A percentile compares a stretch with the other conserved stretches of the same genome.
These are phyloP conservation scores for Dissophora ornata DNA, from an alignment of 192 early-diverging fungal species.

Conservation along the genomic window DNA sequence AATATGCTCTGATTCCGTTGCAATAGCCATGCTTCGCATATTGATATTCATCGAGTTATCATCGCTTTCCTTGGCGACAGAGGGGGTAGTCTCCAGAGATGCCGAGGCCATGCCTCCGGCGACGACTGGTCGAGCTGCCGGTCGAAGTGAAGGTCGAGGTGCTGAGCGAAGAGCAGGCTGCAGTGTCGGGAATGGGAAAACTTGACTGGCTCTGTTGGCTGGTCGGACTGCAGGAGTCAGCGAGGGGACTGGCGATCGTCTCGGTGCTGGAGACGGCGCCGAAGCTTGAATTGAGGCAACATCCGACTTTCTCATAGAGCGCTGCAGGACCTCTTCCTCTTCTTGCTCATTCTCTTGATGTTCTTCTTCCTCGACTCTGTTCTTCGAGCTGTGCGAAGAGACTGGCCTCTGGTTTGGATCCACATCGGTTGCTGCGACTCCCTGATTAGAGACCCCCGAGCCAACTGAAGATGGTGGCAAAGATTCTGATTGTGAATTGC, in stretches of 20 bases:
- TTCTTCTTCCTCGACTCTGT: not conserved
- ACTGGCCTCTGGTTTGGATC: too few species aligned
- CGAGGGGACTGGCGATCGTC: not conserved
- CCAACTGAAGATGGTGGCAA: not conserved
- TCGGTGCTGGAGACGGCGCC: constrained; percentile 12
- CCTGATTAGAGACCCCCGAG: too few species aligned
- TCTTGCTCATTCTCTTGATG: constrained; percentile 31
- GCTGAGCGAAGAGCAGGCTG: constrained; percentile 20
- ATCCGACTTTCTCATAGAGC: constrained; percentile 24
- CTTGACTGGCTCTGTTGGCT: constrained; percentile 4
- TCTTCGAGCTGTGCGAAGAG: too few species aligned
- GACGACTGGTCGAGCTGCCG: constrained; percentile 13
- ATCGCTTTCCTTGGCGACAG: too few species aligned
- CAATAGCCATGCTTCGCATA: too few species aligned
- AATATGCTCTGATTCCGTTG: too few species aligned
- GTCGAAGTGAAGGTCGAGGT: constrained; percentile 28
- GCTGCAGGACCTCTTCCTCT: constrained; percentile 36
- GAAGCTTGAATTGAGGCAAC: not conserved
- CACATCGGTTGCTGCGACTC: too few species aligned
- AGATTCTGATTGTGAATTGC: too few species aligned
- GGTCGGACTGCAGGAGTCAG: not conserved
- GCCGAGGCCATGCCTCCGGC: constrained; percentile 14
- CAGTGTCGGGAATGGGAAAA: constrained; percentile 34
- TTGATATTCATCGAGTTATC: too few species aligned
- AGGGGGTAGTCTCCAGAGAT: constrained; percentile 11